Evolutionary conservation across 2,329 filamentous ascomycete genomes (phyloP), one percentile per base, ranked within the genome.

Genomic region (Phialocephala sp.): DNA sequence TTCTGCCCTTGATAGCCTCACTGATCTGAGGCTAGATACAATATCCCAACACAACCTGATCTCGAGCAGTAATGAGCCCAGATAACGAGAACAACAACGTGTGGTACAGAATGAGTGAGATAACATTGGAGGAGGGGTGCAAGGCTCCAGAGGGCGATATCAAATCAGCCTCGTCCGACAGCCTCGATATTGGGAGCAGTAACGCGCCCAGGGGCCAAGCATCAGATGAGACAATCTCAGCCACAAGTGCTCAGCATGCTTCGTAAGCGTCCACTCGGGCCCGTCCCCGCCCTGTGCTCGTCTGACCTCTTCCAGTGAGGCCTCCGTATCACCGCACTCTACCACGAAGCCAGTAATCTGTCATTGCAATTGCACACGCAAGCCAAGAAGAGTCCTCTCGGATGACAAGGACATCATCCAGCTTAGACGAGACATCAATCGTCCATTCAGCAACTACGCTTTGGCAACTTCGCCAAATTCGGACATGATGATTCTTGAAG

Each of bases 71-170:
- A 3, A 54, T 54, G 50, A 54, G 50, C 11, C 9, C 27, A 54
- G 14, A 15, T 15, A 54, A 54, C 50, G 14, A 22, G 14, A 35
- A 54, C 22, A 32, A 4, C 11, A 32, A 54, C 14, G 22, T 8
- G 3, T 54, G 50, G 50, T 22, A 15, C 2, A 35, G 15, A 18
- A 54, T 54, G 50, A 54, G 18, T 54, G 50, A 54, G 32, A 32
- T 32, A 1, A 54, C 50, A 32, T 54, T 54, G 24, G 50, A 54
- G 24, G 50, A 54, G 18, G 50, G 50, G 32, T 54, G 50, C 50
- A n/a, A 32, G 11, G 14, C 11, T 35, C 4, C 50, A 15, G n/a
- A 35, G 24, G 50, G 12, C 24, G 24, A 54, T 5, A 22, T 22
- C 12, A 1, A 24, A 2, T 24, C n/a, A 54, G 18, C 50, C 24